Evolutionary conservation across 768 basidiomycete genomes (phyloP), one percentile per base, ranked within the genome.

Genomic region (Tulasnella sp.): DNA sequence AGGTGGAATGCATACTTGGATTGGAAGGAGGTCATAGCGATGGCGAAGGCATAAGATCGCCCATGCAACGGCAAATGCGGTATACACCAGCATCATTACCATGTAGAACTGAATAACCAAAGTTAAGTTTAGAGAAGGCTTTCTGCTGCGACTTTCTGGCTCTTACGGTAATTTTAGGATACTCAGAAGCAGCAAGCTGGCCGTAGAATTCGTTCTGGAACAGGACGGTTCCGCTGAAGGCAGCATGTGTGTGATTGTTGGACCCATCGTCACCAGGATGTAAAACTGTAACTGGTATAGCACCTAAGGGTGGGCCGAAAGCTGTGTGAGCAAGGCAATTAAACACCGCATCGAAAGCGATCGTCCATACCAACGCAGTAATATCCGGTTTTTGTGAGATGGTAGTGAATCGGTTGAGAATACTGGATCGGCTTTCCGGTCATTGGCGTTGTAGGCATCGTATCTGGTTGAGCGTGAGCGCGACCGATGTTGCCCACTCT

Each of bases 161-260:
- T 85, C 94, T 83, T 84, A 98, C 96, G 79, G 91, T 92, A 84
- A 99, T 94, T 91, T 99, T 99, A 16, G 98, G 98, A 85, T 98
- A 98, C 84, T 99, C 98, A 7, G 94, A 90, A 8, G 97, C 96
- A 18, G 97, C 90, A 31, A 99, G 88, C 84, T 93, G 90, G 27
- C 98, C 98, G 38, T 92, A 87, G 83, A 98, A 98, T 2, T 88
- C 90, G 85, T 98, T 98, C 82, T 88, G 89, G 88, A 99, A 99
- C 71, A 93, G 86, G 48, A 98, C 93, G 44, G 87, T 86, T 19
- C 96, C 97, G 14, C 88, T 86, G 85, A 96, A 98, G 27, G 88
- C 87, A 36, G 96, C 92, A 83, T 98, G 96, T 74, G 86, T 88
- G 39, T 90, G 87, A 21, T 81, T 90, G 90, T 89, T 80, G 89